These are phyloP conservation scores for Globisporangium megalacanthum DNA, from an alignment of 352 stramenopile genomes.

Conservation along the genomic window DNA sequence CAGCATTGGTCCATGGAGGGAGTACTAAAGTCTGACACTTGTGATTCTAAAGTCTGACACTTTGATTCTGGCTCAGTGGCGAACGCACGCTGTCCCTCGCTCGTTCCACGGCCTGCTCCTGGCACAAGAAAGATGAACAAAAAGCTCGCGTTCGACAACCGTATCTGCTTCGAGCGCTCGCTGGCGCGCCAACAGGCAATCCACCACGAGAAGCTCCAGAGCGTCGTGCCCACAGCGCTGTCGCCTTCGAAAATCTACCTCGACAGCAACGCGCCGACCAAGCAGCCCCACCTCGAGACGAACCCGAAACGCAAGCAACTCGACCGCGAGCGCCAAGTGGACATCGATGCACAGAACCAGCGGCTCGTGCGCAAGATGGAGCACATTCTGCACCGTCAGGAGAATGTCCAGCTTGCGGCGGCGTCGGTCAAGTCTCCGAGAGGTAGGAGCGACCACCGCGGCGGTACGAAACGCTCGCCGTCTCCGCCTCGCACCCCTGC, in stretches of 20 bases:
- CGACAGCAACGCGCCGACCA: conserved; percentile 47
- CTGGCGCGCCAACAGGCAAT: conserved; percentile 53
- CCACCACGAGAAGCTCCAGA: conserved; percentile 63
- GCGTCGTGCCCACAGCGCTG: conserved; percentile 45
- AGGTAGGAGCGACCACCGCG: no score
- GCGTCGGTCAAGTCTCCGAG: conserved; percentile 14
- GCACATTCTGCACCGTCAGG: conserved; percentile 55
- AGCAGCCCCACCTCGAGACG: conserved; percentile 32
- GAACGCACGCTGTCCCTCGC: no score
- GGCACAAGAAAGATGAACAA: conserved; percentile 46
- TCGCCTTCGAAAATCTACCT: conserved; percentile 58
- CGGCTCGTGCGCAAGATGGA: conserved; percentile 67
- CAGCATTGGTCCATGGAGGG: no score
- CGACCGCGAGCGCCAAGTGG: conserved; percentile 50
- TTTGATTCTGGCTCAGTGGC: no score
- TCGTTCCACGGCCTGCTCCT: no score
- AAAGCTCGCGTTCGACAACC: conserved; percentile 74
- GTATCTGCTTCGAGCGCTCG: conserved; percentile 76
- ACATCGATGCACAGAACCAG: conserved; percentile 70
- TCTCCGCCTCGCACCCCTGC: conserved; percentile 7
- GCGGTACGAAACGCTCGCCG: no score
- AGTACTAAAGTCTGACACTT: no score
- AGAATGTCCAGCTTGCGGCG: conserved; percentile 46
- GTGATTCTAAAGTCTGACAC: no score
- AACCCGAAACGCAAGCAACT: conserved; percentile 64